Conservation (phyloP, 176 grass and related monocot genomes). For the Oryza meyeriana region DNA sequence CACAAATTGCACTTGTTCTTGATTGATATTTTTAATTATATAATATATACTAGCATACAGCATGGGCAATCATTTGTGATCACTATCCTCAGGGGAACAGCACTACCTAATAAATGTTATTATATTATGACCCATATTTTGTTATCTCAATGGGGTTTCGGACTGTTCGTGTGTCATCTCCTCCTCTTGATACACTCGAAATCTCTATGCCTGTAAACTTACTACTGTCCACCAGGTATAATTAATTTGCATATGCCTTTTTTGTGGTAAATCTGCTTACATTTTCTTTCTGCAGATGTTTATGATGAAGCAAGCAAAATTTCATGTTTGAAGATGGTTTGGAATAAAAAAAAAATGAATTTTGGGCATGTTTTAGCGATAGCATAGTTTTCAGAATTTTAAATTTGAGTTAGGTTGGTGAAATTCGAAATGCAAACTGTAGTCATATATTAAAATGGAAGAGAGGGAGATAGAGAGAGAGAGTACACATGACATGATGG, state of each 20-base stretch:
- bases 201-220: slow-evolving; percentile 6
- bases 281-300: slow-evolving; percentile 3
- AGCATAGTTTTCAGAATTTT: not conserved
- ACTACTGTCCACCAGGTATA: not conserved
- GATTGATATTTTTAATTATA: not conserved
- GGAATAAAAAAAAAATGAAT: not conserved
- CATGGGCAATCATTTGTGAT: slow-evolving; percentile 2
- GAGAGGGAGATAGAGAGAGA: not conserved
- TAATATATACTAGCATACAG: not conserved
- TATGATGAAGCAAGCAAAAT: not conserved
- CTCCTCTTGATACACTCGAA: not conserved
- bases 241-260: slow-evolving; percentile 8
- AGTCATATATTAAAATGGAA: not conserved
- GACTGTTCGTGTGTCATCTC: not conserved
- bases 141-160: not conserved
- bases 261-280: not conserved
- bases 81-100: not conserved
- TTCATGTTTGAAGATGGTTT: slow-evolving; percentile 9
- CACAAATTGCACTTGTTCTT: not conserved
- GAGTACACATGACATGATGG: not conserved
- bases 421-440: slow-evolving; percentile 13
- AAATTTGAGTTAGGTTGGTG: slow-evolving; percentile 13
- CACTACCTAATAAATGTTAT: not conserved
- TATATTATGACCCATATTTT: slow-evolving; percentile 18
- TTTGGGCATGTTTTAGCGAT: not conserved